These are phyloP conservation scores for Venustampulla echinocandica DNA, from an alignment of 495 filamentous ascomycete genomes.

Conservation along the genomic window DNA sequence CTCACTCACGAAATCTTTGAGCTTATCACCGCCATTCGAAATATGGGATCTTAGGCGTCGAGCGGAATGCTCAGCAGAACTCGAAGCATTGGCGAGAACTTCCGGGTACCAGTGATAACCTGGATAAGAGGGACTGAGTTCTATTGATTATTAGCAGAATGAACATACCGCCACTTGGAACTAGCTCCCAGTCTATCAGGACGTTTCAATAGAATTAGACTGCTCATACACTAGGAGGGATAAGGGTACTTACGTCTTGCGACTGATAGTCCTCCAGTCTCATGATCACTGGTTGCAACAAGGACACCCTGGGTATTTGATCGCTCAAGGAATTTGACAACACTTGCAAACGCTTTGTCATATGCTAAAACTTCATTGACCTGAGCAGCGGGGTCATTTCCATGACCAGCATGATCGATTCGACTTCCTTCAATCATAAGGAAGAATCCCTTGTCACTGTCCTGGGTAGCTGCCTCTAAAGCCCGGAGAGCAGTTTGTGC, in stretches of 20 bases:
- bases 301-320: constrained; percentile 67
- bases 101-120: constrained; percentile 82
- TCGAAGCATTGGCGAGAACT: constrained; percentile 70
- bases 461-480: constrained; percentile 71
- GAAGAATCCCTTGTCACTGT: constrained; percentile 91
- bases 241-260: constrained; percentile 54
- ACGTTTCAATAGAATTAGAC: too few species aligned
- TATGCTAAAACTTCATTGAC: constrained; percentile 92
- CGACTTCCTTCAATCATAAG: constrained; percentile 95
- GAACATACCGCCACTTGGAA: background rate
- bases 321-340: constrained; percentile 74
- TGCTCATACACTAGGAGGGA: too few species aligned
- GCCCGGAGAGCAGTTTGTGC: constrained; percentile 68
- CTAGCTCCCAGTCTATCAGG: too few species aligned
- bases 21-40: constrained; percentile 24
- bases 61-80: constrained; percentile 64
- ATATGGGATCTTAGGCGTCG: constrained; percentile 50
- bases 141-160: constrained; percentile 17
- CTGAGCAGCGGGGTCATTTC: constrained; percentile 91
- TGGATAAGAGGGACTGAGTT: constrained; percentile 57
- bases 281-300: constrained; percentile 87
- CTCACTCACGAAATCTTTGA: constrained; percentile 49
- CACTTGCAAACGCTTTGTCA: constrained; percentile 72
- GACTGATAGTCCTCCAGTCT: constrained; percentile 79
- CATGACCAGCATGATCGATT: constrained; percentile 93